Evolutionary conservation across 495 filamentous ascomycete species (phyloP).

Genomic region (Aspergillus indologenus): DNA sequence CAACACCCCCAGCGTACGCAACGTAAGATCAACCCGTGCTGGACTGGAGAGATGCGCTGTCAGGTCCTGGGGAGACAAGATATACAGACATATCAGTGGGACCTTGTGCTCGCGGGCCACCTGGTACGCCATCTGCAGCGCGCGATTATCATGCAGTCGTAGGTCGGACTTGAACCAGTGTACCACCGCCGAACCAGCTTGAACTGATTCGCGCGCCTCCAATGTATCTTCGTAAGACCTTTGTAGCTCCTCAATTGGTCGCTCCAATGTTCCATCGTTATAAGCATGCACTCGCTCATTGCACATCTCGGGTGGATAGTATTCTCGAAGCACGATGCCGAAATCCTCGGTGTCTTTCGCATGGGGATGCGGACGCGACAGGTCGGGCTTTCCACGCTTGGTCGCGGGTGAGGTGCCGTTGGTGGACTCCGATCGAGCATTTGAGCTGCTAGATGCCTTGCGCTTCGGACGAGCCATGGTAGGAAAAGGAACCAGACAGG

Average conservation of each 20-base stretch:
- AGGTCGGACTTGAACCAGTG: constrained; percentile 93
- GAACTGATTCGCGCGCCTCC: constrained; percentile 38
- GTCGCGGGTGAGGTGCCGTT: constrained; percentile 11
- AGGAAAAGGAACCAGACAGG: background rate
- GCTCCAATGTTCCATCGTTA: constrained; percentile 58
- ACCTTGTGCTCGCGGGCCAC: constrained; percentile 61
- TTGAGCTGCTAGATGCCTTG: constrained; percentile 18
- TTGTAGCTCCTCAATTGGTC: constrained; percentile 64
- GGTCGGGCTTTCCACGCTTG: constrained; percentile 23
- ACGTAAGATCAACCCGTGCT: constrained; percentile 73
- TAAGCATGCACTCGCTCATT: constrained; percentile 72
- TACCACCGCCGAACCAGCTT: constrained; percentile 63
- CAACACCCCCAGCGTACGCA: constrained; percentile 64
- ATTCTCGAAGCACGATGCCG: constrained; percentile 71
- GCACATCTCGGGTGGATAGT: constrained; percentile 83
- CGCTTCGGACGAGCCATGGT: constrained; percentile 34
- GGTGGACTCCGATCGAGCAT: background rate
- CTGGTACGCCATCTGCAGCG: constrained; percentile 62
- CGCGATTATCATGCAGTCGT: constrained; percentile 70
- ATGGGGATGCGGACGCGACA: constrained; percentile 34
- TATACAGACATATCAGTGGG: constrained; percentile 71
- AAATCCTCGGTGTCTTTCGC: constrained; percentile 55
- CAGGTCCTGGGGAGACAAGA: constrained; percentile 82
- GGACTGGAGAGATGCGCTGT: constrained; percentile 76
- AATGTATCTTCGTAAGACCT: constrained; percentile 53